Evolutionary conservation across 1,139 yeast genomes (phyloP).

Genomic region (Zygosaccharomyces pseudobailii): DNA sequence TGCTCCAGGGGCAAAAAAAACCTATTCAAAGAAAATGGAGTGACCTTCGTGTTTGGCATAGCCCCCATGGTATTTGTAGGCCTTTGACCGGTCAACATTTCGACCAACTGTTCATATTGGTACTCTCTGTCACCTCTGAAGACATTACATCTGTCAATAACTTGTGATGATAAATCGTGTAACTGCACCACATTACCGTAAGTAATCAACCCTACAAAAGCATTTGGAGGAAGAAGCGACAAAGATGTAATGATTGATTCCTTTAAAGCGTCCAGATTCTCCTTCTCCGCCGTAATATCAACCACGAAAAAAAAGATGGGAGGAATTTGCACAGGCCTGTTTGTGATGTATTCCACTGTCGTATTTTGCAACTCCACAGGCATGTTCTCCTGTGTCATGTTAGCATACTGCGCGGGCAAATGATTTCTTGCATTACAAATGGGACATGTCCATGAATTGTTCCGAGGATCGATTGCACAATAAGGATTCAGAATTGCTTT

Average conservation of each 20-base stretch:
- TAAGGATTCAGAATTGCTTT: conserved; percentile 85
- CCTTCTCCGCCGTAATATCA: conserved; percentile 93
- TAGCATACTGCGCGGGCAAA: conserved; percentile 85
- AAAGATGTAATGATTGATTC: conserved; percentile 80
- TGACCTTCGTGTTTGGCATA: conserved; percentile 30
- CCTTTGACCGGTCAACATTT: conserved; percentile 58
- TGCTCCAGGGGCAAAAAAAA: conserved; percentile 83
- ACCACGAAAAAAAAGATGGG: conserved; percentile 91
- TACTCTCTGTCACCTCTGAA: conserved; percentile 93
- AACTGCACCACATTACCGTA: conserved; percentile 94
- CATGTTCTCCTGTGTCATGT: conserved; percentile 72
- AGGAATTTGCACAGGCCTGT: conserved; percentile 84
- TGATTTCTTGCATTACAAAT: conserved; percentile 80
- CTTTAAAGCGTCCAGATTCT: conserved; percentile 82
- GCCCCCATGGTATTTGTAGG: conserved; percentile 22
- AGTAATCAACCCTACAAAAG: conserved; percentile 85
- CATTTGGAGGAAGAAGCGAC: conserved; percentile 85
- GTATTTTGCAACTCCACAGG: conserved; percentile 85
- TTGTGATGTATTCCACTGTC: conserved; percentile 88
- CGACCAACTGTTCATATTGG: conserved; percentile 66
- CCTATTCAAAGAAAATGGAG: conserved; percentile 51
- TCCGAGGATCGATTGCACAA: conserved; percentile 74
- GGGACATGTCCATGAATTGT: conserved; percentile 88
- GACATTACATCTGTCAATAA: conserved; percentile 75
- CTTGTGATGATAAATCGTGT: conserved; percentile 80